A percentile compares a stretch with the other conserved stretches of the same genome.
These are phyloP conservation scores for Salvia miltiorrhiza DNA, from an alignment of 257 asterid genomes.

Conservation along the genomic window DNA sequence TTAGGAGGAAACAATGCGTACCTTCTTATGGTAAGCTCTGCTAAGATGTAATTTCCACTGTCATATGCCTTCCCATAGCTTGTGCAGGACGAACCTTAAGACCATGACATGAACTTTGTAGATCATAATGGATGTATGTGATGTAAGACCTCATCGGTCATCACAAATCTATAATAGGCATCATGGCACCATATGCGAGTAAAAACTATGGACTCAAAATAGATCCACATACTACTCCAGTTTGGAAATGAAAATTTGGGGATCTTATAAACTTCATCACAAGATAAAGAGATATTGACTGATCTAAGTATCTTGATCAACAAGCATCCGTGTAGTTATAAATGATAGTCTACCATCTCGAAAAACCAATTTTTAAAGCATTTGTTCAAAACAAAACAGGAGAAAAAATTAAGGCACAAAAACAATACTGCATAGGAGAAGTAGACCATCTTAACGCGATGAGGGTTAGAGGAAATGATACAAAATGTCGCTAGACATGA, in stretches of 20 bases:
- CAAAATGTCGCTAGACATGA: not conserved
- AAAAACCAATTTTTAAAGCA: not conserved
- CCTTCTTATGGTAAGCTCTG: not conserved
- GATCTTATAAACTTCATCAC: not conserved
- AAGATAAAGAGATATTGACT: not conserved
- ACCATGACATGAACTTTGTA: not conserved
- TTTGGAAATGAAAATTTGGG: not conserved
- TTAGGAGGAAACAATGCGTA: not conserved
- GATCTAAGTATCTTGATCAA: not conserved
- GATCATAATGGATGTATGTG: not conserved
- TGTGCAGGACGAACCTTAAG: not conserved
- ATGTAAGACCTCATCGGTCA: not conserved
- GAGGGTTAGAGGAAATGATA: not conserved
- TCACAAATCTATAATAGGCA: not conserved
- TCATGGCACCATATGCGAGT: not conserved
- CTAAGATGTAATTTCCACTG: not conserved
- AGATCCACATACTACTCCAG: not conserved
- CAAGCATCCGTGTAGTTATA: not conserved
- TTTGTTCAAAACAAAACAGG: not conserved
- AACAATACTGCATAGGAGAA: not conserved
- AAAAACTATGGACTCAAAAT: not conserved
- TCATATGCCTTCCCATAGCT: not conserved
- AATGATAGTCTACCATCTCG: not conserved
- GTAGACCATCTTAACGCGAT: not conserved
- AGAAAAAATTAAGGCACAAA: not conserved